Evolutionary conservation across 495 filamentous ascomycete genomes (phyloP), one percentile per base, ranked within the genome.

Genomic region (Daldinia vernicosa): DNA sequence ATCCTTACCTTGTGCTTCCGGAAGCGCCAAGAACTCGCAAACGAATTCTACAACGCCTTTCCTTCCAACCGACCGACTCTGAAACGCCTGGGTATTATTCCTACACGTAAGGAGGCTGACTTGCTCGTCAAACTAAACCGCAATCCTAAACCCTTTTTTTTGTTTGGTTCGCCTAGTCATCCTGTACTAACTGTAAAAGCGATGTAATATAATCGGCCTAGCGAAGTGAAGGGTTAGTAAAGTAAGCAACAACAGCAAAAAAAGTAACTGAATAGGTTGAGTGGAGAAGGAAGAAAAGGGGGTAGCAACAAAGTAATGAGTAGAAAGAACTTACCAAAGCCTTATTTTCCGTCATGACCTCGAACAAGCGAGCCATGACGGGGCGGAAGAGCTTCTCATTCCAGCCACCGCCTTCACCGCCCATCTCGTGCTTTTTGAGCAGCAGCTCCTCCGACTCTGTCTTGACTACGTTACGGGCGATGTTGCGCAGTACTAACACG

Each of bases 401-500:
- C 79, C 82, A 85, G 1, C 81, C 79, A 9, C 76, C 80, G 9
- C 60, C 69, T 65, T 80, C 69, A 45, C 69, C 61, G 9, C 64
- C 58, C 76, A 80, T 60, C 77, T 81, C 77, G 55, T 83, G 70
- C 52, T 79, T 71, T 72, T 87, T 87, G 40, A 84, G 80, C 45
- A 85, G 80, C 66, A 81, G 79, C 63, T 86, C 85, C 67, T 86
- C 84, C 19, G 84, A 82, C 27, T 84, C 82, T 4, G 83, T 85
- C 76, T 88, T 85, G 62, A 89, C 85, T 0, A 93, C 83, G 56
- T 94, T 91, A 22, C 91, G 85, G 3, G 93, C 93, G 26, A 99
- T 86, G 75, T 98, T 99, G 33, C 95, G 88, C 68, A 99, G 81
- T 2, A 99, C 92, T 24, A 98, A 80, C 9, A 91, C 90, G 27